Percentiles rank a stretch among this genome's conserved stretches.
These are phyloP conservation scores for Herpetospermum pedunculosum DNA, from an alignment of 306 rosid genomes.

Conservation along the genomic window DNA sequence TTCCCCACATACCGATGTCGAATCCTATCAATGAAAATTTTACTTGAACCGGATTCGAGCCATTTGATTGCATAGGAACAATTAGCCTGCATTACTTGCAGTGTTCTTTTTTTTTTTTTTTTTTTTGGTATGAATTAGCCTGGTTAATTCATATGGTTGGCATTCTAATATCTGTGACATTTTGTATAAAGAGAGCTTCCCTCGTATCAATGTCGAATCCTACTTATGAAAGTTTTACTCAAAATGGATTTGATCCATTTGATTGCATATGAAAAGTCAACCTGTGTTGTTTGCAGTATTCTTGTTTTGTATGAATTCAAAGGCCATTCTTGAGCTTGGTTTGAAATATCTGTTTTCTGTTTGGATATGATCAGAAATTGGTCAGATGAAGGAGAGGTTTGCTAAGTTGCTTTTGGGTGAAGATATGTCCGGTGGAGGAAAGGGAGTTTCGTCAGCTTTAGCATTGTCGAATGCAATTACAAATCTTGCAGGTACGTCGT, in stretches of 20 bases:
- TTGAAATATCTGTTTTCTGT: background rate
- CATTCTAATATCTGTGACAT: no score
- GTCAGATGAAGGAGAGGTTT: slow-evolving; percentile 90
- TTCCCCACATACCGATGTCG: background rate
- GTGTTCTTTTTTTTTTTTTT: background rate
- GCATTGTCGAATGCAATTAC: slow-evolving; percentile 98
- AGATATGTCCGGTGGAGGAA: slow-evolving; percentile 99
- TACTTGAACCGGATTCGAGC: background rate
- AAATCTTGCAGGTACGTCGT: slow-evolving; percentile 73
- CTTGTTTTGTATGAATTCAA: background rate
- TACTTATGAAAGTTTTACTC: background rate
- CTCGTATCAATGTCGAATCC: background rate
- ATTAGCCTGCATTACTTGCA: background rate
- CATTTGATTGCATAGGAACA: background rate
- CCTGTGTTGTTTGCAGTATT: background rate
- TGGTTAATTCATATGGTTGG: no score
- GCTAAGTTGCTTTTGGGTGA: slow-evolving; percentile 86
- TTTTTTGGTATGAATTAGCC: no score
- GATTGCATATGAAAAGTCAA: background rate
- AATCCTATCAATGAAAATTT: background rate
- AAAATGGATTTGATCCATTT: background rate
- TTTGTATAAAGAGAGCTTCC: background rate
- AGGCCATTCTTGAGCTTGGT: background rate
- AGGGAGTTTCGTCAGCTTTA: slow-evolving; percentile 90
- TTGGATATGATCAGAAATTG: slow-evolving; percentile 62